Base-by-base conservation (phyloP, 1,139 yeast species). In the Protomyces gravidus region DNA sequence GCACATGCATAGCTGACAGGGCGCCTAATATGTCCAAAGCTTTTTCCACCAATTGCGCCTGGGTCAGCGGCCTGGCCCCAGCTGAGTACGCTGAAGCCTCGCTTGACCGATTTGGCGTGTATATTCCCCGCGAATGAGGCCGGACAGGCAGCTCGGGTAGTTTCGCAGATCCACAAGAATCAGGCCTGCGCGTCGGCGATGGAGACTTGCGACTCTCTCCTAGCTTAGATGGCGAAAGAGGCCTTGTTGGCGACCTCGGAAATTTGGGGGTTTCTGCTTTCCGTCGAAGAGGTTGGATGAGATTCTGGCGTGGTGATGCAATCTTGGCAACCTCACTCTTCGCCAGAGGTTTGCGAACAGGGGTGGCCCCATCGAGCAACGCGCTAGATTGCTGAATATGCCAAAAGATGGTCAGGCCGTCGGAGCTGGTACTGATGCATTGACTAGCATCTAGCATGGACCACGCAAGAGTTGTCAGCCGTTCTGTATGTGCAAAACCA, bases 181-280 rank as follows among this genome's bases (percentile, higher is more conserved):
- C 13, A 2, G 42, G 7, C 5, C 3, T n/a, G 7, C 21, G 21
- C 23, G n/a, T 13, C 4, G 30, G 21, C 27, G 47, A 45, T 7
- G 27, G 30, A n/a, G 47, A 13, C 9, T 21, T 27, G 9, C 15
- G 7, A n/a, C 27, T 28, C 3, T 25, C 26, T 2, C 51, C 46
- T 15, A 53, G 47, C 19, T 53, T 53, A 17, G 58, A 53, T 3
- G 58, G 58, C n/a, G 58, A 53, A 17, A 53, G 48, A 6, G 51
- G 39, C 27, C 51, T 19, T 5, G 25, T 26, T 5, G 51, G 46
- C 5, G 58, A 25, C 9, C n/a, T 26, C 2, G 23, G 15, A 5
- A 25, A 13, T 2, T 51, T 33, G 4, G 58, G 50, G 4, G 48
- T 25, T 13, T 45, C 48, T 2, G 46, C 27, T 17, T 49, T 45